A percentile compares a stretch with the other conserved stretches of the same genome.
phyloP scores from a whole-genome alignment of 1,139 yeast genomes.

The Hyphopichia buzzinii region DNA sequence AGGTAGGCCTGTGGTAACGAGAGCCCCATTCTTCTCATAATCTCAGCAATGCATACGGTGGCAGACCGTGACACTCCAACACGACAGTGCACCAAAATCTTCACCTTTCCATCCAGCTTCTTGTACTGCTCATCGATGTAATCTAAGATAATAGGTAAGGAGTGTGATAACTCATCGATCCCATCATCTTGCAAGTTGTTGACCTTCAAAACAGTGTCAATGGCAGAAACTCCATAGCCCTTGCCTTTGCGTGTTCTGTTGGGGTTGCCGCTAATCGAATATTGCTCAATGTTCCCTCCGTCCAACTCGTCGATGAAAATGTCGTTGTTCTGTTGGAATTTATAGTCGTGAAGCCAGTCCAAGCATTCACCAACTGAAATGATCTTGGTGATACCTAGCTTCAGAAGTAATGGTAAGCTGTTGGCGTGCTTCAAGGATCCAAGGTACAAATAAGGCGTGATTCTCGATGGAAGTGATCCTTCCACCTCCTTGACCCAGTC shows the following conservation, averaged over 20 bases:
- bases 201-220: conserved; percentile 41
- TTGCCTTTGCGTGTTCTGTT: conserved; percentile 1
- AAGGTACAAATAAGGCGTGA: conserved; percentile 78
- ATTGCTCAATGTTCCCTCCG: conserved; percentile 34
- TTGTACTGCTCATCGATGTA: conserved; percentile 34
- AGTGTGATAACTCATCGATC: conserved; percentile 37
- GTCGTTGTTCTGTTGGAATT: conserved; percentile 27
- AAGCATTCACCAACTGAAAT: conserved; percentile 85
- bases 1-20: conserved; percentile 43
- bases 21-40: conserved; percentile 38
- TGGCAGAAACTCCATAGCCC: conserved; percentile 8
- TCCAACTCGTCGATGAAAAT: conserved; percentile 22
- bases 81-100: conserved; percentile 46
- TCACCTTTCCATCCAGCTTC: conserved; percentile 26
- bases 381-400: conserved; percentile 69
- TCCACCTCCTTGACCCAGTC: conserved; percentile 47
- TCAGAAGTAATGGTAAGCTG: conserved; percentile 58
- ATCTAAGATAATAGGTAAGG: conserved; percentile 35
- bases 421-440: conserved; percentile 87
- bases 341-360: conserved; percentile 51
- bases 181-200: conserved; percentile 51
- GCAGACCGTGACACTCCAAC: conserved; percentile 53
- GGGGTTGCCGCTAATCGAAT: conserved; percentile 21
- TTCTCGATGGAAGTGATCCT: conserved; percentile 71
- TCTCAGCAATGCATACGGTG: conserved; percentile 50